Conservation (phyloP, 2,329 filamentous ascomycete genomes). For the Penicillium psychrosexuale region DNA sequence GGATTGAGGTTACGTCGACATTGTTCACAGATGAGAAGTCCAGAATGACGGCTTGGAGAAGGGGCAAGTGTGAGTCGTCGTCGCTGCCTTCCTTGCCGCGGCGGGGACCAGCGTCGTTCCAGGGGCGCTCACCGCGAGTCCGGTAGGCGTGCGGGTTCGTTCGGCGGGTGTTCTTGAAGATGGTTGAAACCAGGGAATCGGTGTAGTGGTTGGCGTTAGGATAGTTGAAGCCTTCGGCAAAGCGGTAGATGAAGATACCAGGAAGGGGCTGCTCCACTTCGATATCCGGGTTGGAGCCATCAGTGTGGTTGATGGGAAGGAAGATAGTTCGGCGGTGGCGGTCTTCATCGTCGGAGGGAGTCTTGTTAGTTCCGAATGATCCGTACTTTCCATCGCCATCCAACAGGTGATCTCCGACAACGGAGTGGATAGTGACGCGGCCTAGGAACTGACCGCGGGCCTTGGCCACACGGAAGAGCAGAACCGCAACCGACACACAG, state of each 20-base stretch:
- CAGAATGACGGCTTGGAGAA: slow-evolving; percentile 82
- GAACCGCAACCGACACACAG: slow-evolving; percentile 68
- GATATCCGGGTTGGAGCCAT: slow-evolving; percentile 84
- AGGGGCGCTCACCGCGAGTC: slow-evolving; percentile 74
- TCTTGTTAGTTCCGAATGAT: slow-evolving; percentile 44
- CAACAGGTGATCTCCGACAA: slow-evolving; percentile 70
- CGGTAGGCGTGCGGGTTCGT: slow-evolving; percentile 67
- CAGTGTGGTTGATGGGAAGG: slow-evolving; percentile 79
- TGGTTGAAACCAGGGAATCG: slow-evolving; percentile 68
- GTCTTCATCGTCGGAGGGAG: slow-evolving; percentile 41
- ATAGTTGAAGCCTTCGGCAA: slow-evolving; percentile 93
- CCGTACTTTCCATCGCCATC: slow-evolving; percentile 63
- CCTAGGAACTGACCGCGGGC: slow-evolving; percentile 82
- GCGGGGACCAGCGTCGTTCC: slow-evolving; percentile 86
- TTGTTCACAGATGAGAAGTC: slow-evolving; percentile 94
- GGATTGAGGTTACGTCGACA: slow-evolving; percentile 87
- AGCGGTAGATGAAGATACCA: slow-evolving; percentile 93
- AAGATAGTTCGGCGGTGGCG: slow-evolving; percentile 71
- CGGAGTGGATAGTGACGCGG: slow-evolving; percentile 76
- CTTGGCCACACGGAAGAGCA: slow-evolving; percentile 80
- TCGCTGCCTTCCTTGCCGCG: slow-evolving; percentile 49
- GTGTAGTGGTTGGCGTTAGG: slow-evolving; percentile 88
- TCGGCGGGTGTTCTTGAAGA: slow-evolving; percentile 69
- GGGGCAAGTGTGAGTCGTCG: slow-evolving; percentile 56
- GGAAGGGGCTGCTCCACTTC: slow-evolving; percentile 79